Conservation (phyloP, 1,284 basidiomycete genomes). For the Ustilago vetiveriae region DNA sequence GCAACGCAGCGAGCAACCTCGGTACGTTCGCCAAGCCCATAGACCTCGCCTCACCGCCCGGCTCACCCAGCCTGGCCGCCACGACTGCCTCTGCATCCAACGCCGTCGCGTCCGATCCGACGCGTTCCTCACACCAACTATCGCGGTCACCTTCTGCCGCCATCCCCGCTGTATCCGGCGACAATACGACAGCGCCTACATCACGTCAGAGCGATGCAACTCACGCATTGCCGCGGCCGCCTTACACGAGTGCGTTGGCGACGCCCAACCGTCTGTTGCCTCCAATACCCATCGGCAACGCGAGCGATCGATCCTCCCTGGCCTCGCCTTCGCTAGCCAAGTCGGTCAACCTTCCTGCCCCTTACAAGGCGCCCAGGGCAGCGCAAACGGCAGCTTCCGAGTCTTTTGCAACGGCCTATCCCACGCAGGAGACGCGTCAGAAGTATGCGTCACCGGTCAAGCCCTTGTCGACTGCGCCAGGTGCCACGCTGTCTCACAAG, state of each 20-base stretch:
- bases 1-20: slow-evolving; percentile 7
- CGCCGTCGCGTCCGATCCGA: slow-evolving; percentile 25
- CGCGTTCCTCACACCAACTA: slow-evolving; percentile 20
- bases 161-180: background rate
- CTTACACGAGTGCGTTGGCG: slow-evolving; percentile 12
- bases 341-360: slow-evolving; percentile 25
- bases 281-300: slow-evolving; percentile 31
- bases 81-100: slow-evolving; percentile 1
- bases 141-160: slow-evolving; percentile 11
- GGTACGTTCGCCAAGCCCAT: slow-evolving; percentile 41
- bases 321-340: slow-evolving; percentile 12
- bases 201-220: slow-evolving; percentile 6
- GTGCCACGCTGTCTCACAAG: slow-evolving; percentile 20
- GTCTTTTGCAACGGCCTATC: slow-evolving; percentile 47
- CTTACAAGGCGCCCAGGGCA: slow-evolving; percentile 36
- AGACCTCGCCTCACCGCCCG: slow-evolving; percentile 44
- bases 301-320: slow-evolving; percentile 10
- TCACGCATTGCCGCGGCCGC: slow-evolving; percentile 11
- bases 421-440: slow-evolving; percentile 48
- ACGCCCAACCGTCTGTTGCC: slow-evolving; percentile 30
- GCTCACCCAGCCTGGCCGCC: slow-evolving; percentile 16
- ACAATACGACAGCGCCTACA: background rate
- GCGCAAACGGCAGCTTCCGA: slow-evolving; percentile 33
- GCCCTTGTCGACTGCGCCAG: slow-evolving; percentile 17
- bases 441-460: slow-evolving; percentile 50